A percentile compares a stretch with the other conserved stretches of the same genome.
Evolutionary conservation across 2,329 filamentous ascomycete species (phyloP).

Genomic region (Lomentospora prolificans): DNA sequence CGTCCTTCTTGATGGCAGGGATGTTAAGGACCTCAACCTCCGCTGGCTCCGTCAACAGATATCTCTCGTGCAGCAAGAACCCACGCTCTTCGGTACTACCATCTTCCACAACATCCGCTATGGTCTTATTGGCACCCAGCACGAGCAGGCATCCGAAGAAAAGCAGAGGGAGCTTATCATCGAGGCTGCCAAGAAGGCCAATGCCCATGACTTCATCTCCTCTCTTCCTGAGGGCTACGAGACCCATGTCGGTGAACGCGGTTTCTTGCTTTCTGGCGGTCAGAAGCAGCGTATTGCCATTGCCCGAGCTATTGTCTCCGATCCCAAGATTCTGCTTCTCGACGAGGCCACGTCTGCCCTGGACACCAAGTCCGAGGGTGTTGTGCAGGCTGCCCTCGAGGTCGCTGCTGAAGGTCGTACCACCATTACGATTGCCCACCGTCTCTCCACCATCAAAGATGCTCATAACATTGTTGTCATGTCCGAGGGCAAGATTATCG

Average conservation of each 20-base stretch:
- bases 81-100: constrained; percentile 78
- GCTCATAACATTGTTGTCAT: constrained; percentile 97
- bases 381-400: constrained; percentile 88
- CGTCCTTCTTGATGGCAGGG: constrained; percentile 72
- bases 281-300: constrained; percentile 97
- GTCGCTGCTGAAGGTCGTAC: constrained; percentile 77
- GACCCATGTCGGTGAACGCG: constrained; percentile 90
- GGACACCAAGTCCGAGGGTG: constrained; percentile 88
- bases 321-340: constrained; percentile 84
- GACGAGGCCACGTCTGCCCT: constrained; percentile 92
- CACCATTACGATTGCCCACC: constrained; percentile 92
- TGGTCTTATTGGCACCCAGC: constrained; percentile 75
- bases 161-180: constrained; percentile 62
- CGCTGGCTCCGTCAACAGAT: constrained; percentile 89
- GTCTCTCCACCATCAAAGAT: constrained; percentile 85
- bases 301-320: constrained; percentile 78
- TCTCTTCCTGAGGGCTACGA: constrained; percentile 79
- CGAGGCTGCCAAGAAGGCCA: constrained; percentile 79
- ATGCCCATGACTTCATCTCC: constrained; percentile 86
- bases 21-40: constrained; percentile 73
- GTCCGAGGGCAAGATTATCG: constrained; percentile 72
- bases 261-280: constrained; percentile 84
- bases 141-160: constrained; percentile 59
- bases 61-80: constrained; percentile 86
- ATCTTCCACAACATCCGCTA: constrained; percentile 88